A percentile compares a stretch with the other conserved stretches of the same genome.
Conservation (phyloP, 2,329 filamentous ascomycete genomes). For the Epichloe sibirici region DNA sequence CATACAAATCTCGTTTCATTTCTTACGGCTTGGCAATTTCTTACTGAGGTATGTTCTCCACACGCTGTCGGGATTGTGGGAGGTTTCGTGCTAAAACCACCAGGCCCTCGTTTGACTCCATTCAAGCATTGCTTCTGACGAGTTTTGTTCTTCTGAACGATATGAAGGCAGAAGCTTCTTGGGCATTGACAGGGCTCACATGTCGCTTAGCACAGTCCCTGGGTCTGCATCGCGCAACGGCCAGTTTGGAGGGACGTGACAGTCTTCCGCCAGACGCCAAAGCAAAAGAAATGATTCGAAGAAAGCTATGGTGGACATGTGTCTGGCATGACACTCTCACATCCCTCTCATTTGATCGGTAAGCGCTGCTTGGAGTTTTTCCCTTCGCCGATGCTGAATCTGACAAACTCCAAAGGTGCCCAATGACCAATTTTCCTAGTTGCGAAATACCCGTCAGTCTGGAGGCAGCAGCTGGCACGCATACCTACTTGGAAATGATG, state of each 20-base stretch:
- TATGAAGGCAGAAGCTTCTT: slow-evolving; percentile 58
- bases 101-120: slow-evolving; percentile 52
- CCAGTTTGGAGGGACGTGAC: slow-evolving; percentile 32
- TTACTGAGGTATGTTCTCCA: slow-evolving; percentile 25
- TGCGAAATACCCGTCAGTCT: slow-evolving; percentile 39
- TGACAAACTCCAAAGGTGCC: slow-evolving; percentile 32
- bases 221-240: slow-evolving; percentile 40
- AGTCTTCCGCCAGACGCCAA: slow-evolving; percentile 29
- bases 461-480: slow-evolving; percentile 31
- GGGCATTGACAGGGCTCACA: slow-evolving; percentile 51
- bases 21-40: slow-evolving; percentile 51
- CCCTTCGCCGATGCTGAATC: background rate
- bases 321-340: slow-evolving; percentile 56
- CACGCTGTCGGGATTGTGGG: slow-evolving; percentile 24
- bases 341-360: slow-evolving; percentile 54
- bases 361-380: slow-evolving; percentile 3
- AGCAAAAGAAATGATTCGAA: slow-evolving; percentile 41
- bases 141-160: slow-evolving; percentile 54
- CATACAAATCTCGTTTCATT: slow-evolving; percentile 53
- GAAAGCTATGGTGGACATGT: slow-evolving; percentile 52
- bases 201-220: slow-evolving; percentile 54
- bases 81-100: slow-evolving; percentile 4
- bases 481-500: slow-evolving; percentile 52
- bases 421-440: slow-evolving; percentile 49
- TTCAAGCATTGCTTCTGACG: slow-evolving; percentile 50